Base-by-base conservation (phyloP, 768 basidiomycete genomes). In the Mycena latifolia region DNA sequence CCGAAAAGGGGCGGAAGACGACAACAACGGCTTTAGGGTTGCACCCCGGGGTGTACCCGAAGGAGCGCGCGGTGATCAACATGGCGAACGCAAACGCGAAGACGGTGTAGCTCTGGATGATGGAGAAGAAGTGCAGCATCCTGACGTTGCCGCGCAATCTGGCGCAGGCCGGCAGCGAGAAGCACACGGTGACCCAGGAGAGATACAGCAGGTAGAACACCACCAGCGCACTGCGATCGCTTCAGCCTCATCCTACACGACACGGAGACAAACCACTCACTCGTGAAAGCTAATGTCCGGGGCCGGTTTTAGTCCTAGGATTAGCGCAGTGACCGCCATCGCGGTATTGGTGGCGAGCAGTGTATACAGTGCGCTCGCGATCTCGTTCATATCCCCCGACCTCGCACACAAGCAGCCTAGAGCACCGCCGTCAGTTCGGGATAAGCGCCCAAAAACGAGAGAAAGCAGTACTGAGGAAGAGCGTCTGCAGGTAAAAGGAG, bases 241-340 rank as follows among this genome's bases (percentile, higher is more conserved):
- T 9, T 39, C 15, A 45, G 43, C 18, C 10, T 46, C 45, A 46
- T 12, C 37, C 10, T 25, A 2, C 24, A 25, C 22, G 11, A 46
- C 6, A 35, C 33, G 33, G 14, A 10, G 24, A 46, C 4, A 8
- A 35, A 5, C 5, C 11, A 64, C 65, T 25, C 31, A 71, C 70
- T 73, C 72, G 20, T 73, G 70, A 43, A 71, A 66, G 24, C 66
- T 69, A 15, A 71, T 73, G 45, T 67, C 70, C 4, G 72, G 68
- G 2, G 1, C n/a, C 17, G 59, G 46, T 24, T 64, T 65, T 37
- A 71, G 65, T 25, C 70, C 70, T 39, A 71, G 22, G n/a, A 73
- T 69, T 24, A 73, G 63, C 22, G 68, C 65, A 5, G 72, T 68
- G 9, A 71, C 65, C 8, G 67, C 70, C 67, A 71, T 65, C 5